Evolutionary conservation across 225 moss, liverwort and hornwort genomes (phyloP), one percentile per base, ranked within the genome.

Genomic region (Straminergon stramineum): DNA sequence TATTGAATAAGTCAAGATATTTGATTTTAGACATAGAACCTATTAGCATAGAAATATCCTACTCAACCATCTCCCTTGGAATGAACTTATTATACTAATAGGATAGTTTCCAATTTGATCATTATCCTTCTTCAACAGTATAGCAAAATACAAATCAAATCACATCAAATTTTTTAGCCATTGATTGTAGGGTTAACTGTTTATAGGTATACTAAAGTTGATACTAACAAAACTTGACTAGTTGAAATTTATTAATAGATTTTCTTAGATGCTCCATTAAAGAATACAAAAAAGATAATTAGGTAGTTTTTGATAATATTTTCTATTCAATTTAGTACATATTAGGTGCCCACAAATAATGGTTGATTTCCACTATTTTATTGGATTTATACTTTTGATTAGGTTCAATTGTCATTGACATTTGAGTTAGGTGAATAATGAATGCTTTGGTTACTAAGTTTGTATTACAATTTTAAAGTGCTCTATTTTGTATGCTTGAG

Each of bases 141-240:
- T n/a, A n/a, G n/a, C n/a, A n/a, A n/a, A n/a, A n/a, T n/a, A n/a
- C 39, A 24, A 27, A 79, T 58, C 27, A n/a, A 79, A 26, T 27
- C 15, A 27, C 26, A 57, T 24, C 11, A n/a, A 57, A 14, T 26
- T 57, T 10, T 79, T 2, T 0, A 24, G 1, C 1, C 34, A 15
- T 56, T 16, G 6, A 0, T 56, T 10, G 4, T 10, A 24, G 1
- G 4, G 3, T 24, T 24, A 6, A 9, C 1, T 37, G 0, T 16
- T 15, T 23, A 78, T 10, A 45, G 5, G 6, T 31, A 31, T 7
- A 1, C 2, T 7, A 20, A 19, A 12, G 0, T 18, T 75, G 7
- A 32, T 7, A 51, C 2, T 26, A 26, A 24, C 2, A 26, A 17
- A 37, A 79, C 57, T n/a, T 79, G n/a, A 27, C 0, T n/a, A 1